Percentiles rank a stretch among this genome's conserved stretches.
These are phyloP conservation scores for Aspergillus vadensis DNA, from an alignment of 2,329 filamentous ascomycete genomes.

Conservation along the genomic window DNA sequence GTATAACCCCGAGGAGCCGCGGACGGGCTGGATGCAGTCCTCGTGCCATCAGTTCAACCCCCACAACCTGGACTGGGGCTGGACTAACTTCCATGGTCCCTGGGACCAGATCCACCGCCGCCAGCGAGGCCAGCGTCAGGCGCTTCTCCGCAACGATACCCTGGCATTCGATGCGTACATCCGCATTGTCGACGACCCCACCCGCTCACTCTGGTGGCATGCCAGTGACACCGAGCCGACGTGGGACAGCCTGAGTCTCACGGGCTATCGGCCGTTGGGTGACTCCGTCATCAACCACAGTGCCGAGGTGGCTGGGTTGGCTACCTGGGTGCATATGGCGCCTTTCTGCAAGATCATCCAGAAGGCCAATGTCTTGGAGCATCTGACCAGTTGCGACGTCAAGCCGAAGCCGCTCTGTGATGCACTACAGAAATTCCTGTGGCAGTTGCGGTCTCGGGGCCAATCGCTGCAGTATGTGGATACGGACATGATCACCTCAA, in stretches of 20 bases:
- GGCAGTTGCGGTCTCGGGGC: conserved; percentile 51
- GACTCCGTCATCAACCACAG: conserved; percentile 49
- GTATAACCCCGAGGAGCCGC: conserved; percentile 65
- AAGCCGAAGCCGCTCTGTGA: conserved; percentile 55
- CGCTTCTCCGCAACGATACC: conserved; percentile 62
- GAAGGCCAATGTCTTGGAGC: conserved; percentile 49
- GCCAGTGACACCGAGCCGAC: conserved; percentile 53
- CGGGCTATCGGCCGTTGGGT: conserved; percentile 57
- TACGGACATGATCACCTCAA: conserved; percentile 45
- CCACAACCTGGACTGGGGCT: conserved; percentile 63
- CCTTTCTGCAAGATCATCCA: conserved; percentile 61
- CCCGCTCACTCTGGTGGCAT: conserved; percentile 63
- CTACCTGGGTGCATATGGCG: conserved; percentile 60
- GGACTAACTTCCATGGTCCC: conserved; percentile 63
- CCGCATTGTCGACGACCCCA: conserved; percentile 62
- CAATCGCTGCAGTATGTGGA: conserved; percentile 44
- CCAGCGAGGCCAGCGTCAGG: conserved; percentile 59
- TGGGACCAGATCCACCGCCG: conserved; percentile 61
- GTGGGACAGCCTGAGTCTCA: conserved; percentile 60
- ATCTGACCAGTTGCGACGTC: conserved; percentile 47
- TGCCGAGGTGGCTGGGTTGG: conserved; percentile 57
- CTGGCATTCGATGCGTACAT: conserved; percentile 65
- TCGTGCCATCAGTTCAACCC: conserved; percentile 62
- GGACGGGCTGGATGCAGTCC: conserved; percentile 58
- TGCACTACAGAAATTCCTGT: conserved; percentile 56